Percentiles rank a stretch among this genome's conserved stretches.
Conservation (phyloP, 78 protist species). For the Cavenderia fasciculata region DNA sequence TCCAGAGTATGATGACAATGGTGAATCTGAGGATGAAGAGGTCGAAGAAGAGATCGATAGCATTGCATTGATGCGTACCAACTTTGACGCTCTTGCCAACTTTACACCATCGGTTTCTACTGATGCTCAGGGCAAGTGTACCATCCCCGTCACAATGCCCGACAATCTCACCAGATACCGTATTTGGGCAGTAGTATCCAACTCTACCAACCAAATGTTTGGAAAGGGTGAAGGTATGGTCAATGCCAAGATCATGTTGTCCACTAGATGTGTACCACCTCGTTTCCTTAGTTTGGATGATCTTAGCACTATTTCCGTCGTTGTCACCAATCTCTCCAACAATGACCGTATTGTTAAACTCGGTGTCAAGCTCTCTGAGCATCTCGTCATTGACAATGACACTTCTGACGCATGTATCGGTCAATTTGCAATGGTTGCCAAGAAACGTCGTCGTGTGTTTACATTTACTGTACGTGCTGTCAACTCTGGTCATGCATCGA, state of each 20-base stretch:
- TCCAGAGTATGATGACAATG: neutral
- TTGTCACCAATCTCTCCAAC: slow-evolving; percentile 28
- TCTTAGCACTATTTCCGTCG: slow-evolving; percentile 24
- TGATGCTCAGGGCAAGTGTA: slow-evolving; percentile 6
- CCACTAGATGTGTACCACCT: slow-evolving; percentile 76
- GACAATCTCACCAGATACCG: slow-evolving; percentile 70
- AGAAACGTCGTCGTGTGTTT: slow-evolving; percentile 22
- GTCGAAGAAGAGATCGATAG: slow-evolving; percentile 4
- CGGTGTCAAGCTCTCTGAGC: slow-evolving; percentile 51
- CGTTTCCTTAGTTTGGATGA: slow-evolving; percentile 53
- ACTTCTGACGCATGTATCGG: neutral
- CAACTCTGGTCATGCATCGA: slow-evolving; percentile 30
- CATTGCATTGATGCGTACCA: slow-evolving; percentile 17
- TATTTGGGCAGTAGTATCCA: slow-evolving; percentile 66
- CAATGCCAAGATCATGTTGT: slow-evolving; percentile 43
- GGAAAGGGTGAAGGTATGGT: slow-evolving; percentile 48
- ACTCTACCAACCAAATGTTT: slow-evolving; percentile 18
- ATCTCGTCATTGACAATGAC: neutral
- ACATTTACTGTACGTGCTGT: slow-evolving; percentile 16
- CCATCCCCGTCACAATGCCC: slow-evolving; percentile 55
- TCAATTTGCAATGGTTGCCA: slow-evolving; percentile 37
- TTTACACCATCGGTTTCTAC: slow-evolving; percentile 66
- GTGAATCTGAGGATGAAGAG: neutral
- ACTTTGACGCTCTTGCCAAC: slow-evolving; percentile 63
- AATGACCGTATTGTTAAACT: slow-evolving; percentile 36